Conservation (phyloP, 192 early-diverging fungal species). For the Backusella mclennaniae region DNA sequence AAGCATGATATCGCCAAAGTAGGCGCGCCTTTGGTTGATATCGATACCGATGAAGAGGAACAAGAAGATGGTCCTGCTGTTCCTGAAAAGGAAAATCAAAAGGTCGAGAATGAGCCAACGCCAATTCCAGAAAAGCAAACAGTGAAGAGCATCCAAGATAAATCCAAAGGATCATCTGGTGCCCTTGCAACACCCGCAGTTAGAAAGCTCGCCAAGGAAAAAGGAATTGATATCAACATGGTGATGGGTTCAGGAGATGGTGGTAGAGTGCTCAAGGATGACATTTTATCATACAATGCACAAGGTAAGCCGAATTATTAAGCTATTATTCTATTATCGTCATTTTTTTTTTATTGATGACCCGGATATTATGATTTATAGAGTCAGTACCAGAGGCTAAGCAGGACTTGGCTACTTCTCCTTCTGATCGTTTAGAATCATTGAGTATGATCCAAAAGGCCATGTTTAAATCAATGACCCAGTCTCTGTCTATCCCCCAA, state of each 20-base stretch:
- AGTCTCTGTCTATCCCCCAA: constrained; percentile 89
- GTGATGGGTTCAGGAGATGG: constrained; percentile 81
- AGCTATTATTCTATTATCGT: neutral
- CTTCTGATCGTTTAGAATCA: constrained; percentile 17
- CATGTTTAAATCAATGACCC: constrained; percentile 97
- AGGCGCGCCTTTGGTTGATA: constrained; percentile 69
- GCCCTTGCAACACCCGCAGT: constrained; percentile 88
- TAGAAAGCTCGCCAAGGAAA: constrained; percentile 78
- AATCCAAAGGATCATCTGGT: neutral
- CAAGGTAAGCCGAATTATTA: neutral
- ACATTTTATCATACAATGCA: constrained; percentile 64
- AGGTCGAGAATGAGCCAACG: no score
- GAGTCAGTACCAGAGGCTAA: neutral
- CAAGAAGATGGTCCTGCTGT: neutral
- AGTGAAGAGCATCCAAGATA: neutral
- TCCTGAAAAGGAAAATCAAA: neutral
- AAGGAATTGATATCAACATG: constrained; percentile 67
- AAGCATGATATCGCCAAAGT: constrained; percentile 91
- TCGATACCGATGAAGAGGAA: constrained; percentile 35
- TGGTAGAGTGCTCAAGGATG: constrained; percentile 91
- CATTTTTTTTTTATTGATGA: neutral
- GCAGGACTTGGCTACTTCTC: neutral
- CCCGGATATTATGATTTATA: neutral
- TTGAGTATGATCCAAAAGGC: constrained; percentile 74
- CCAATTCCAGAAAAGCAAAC: neutral